Evolutionary conservation across 2,329 filamentous ascomycete species (phyloP).

Genomic region (Penicillium sp.): DNA sequence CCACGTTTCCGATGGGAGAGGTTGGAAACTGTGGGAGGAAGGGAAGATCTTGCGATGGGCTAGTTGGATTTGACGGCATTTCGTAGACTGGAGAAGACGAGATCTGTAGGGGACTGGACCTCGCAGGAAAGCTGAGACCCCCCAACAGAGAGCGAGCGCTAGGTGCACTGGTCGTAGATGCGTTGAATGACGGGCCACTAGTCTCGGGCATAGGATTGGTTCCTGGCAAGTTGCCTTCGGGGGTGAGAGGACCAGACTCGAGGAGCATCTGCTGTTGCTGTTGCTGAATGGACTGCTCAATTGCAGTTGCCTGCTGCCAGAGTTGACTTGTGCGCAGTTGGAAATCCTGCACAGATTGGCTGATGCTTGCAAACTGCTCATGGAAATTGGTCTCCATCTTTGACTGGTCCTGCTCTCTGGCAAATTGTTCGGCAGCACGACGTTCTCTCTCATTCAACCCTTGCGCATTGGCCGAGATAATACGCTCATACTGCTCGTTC

Average conservation of each 20-base stretch:
- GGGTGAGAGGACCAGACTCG: conserved; percentile 51
- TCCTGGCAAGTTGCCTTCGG: conserved; percentile 59
- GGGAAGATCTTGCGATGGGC: conserved; percentile 31
- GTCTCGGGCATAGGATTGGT: conserved; percentile 44
- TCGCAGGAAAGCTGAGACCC: conserved; percentile 36
- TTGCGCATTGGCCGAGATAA: conserved; percentile 58
- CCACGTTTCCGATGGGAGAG: conserved; percentile 34
- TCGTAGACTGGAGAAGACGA: conserved; percentile 35
- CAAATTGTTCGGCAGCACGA: conserved; percentile 47
- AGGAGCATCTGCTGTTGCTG: conserved; percentile 46
- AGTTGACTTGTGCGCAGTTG: conserved; percentile 43
- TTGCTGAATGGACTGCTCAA: conserved; percentile 46
- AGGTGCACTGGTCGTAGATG: conserved; percentile 30
- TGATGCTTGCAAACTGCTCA: conserved; percentile 44
- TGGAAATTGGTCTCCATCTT: conserved; percentile 44
- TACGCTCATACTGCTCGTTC: conserved; percentile 60
- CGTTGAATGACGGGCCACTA: conserved; percentile 19
- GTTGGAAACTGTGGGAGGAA: conserved; percentile 32
- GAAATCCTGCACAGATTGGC: conserved; percentile 44
- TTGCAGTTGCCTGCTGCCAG: conserved; percentile 44
- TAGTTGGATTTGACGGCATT: conserved; percentile 34
- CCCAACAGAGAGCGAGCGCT: conserved; percentile 36
- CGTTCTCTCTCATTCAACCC: conserved; percentile 55
- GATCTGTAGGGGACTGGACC: conserved; percentile 36
- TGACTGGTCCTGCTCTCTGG: conserved; percentile 46